Evolutionary conservation across 352 stramenopile species (phyloP), one percentile per base, ranked within the genome.

Genomic region (Elongisporangium senticosum): DNA sequence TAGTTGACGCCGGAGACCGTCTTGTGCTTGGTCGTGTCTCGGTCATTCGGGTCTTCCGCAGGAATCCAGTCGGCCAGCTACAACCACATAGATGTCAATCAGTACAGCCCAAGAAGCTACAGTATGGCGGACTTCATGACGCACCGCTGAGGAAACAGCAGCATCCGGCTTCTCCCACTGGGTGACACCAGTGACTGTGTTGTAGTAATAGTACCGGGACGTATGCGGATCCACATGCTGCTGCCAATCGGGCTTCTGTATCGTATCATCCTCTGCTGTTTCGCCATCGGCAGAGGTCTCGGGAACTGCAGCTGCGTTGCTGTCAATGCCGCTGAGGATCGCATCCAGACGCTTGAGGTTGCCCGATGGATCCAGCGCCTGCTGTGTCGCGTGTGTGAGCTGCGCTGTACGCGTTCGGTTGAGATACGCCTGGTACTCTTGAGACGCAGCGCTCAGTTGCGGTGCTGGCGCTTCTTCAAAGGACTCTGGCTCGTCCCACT

Each of bases 171-270:
- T 83, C 21, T 76, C 75, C 85, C 85, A 96, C 52, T 93, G 79
- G 4, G 85, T 96, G 49, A 79, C 74, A 7, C 81, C 78, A 11
- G 87, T 95, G 24, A 75, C 70, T 2, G 77, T 66, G 65, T 96
- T 92, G 67, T 93, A 74, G 72, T 93, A 96, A 69, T 93, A 96
- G 63, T 86, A 92, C 15, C 77, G 72, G 62, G 92, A 76, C 14
- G 77, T 84, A 26, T 89, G 79, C 7, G 83, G 72, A 40, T 96
- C 87, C n/a, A 86, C 74, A 64, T 96, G 83, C 56, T 96, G 85
- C 60, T 92, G 79, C 87, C 87, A 96, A 52, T 89, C 75, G 33
- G 72, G 64, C 61, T 74, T 86, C 49, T 49, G 47, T 8, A 17
- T 53, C 10, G 43, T 51, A 7, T 56, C 49, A 7, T 53, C 56